A percentile compares a stretch with the other conserved stretches of the same genome.
These are phyloP conservation scores for Przewalskia tangutica DNA, from an alignment of 257 asterid genomes.

Conservation along the genomic window DNA sequence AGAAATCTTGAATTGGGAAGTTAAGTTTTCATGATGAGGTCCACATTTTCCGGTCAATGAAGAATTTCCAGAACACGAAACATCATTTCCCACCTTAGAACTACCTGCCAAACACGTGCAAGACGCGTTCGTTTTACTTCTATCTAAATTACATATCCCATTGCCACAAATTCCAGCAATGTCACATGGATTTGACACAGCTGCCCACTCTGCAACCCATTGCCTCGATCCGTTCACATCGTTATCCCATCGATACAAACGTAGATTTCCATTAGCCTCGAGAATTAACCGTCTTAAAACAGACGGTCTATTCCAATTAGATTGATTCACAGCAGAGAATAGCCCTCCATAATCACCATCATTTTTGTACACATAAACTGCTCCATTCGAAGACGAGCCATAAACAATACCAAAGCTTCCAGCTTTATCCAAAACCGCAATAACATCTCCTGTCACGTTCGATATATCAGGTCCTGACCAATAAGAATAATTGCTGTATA, in stretches of 20 bases:
- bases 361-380: constrained; percentile 68
- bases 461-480: constrained; percentile 86
- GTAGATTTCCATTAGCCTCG: constrained; percentile 66
- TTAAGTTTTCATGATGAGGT: constrained; percentile 26
- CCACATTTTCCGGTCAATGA: constrained; percentile 46
- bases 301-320: constrained; percentile 18
- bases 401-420: constrained; percentile 78
- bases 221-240: constrained; percentile 69
- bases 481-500: constrained; percentile 46
- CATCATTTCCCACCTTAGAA: constrained; percentile 13
- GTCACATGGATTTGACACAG: constrained; percentile 69
- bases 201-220: constrained; percentile 96
- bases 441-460: constrained; percentile 63
- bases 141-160: constrained; percentile 62
- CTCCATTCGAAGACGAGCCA: constrained; percentile 62
- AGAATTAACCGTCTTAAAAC: constrained; percentile 47
- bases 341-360: constrained; percentile 50
- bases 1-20: constrained; percentile 36
- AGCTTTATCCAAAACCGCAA: constrained; percentile 51
- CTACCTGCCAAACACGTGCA: constrained; percentile 59
- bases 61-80: constrained; percentile 33
- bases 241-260: constrained; percentile 71
- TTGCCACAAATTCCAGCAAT: constrained; percentile 81
- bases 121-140: constrained; percentile 61
- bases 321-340: constrained; percentile 36